Percentiles rank a stretch among this genome's conserved stretches.
Conservation (phyloP, 768 basidiomycete genomes). For the Xerocomellus intermedius region DNA sequence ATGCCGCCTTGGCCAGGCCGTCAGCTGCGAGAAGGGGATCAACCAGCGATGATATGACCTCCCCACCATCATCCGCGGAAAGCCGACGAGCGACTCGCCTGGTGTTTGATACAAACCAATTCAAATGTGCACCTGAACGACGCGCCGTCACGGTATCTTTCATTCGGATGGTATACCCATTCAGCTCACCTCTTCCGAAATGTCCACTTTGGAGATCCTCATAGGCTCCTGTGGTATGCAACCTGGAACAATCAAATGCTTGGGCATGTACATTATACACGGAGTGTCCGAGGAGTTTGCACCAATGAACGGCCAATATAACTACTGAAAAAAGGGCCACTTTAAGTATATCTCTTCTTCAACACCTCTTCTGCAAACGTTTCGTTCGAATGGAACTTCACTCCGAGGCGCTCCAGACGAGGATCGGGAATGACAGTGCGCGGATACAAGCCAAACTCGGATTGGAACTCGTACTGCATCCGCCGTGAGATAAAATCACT, state of each 20-base stretch:
- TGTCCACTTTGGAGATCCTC: neutral
- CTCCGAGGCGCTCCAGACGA: slow-evolving; percentile 26
- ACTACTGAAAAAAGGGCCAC: neutral
- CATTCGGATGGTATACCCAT: no score
- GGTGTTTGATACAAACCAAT: no score
- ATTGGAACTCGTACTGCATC: slow-evolving; percentile 23
- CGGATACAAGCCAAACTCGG: slow-evolving; percentile 25
- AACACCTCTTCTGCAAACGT: slow-evolving; percentile 18
- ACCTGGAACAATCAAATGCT: neutral
- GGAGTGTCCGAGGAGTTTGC: neutral
- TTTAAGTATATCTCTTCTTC: slow-evolving; percentile 20
- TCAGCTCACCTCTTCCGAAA: neutral
- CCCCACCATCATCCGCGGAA: no score
- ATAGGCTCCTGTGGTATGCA: neutral
- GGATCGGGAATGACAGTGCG: slow-evolving; percentile 24
- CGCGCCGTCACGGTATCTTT: no score
- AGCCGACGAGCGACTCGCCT: no score
- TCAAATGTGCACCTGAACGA: no score
- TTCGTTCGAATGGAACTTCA: slow-evolving; percentile 24
- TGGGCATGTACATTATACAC: neutral
- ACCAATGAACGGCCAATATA: neutral
- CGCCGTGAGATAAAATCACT: neutral
- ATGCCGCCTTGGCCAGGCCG: no score
- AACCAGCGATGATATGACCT: no score
- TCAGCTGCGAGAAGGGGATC: no score